These are phyloP conservation scores for Scheffersomyces insectosa DNA, from an alignment of 1,139 yeast genomes.

Conservation along the genomic window DNA sequence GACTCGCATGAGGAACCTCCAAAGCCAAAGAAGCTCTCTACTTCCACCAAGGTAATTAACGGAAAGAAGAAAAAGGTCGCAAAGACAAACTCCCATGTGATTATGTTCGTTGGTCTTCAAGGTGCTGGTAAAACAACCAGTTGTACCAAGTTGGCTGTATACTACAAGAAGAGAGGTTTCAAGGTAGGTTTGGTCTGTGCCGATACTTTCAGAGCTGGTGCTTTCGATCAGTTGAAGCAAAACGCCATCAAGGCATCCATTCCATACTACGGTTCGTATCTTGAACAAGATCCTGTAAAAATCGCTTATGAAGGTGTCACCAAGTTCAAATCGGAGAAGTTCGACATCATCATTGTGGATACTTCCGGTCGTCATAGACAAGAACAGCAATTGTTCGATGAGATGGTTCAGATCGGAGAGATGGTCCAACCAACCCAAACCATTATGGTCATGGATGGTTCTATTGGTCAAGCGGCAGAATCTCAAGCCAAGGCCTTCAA, in stretches of 20 bases:
- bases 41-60: conserved; percentile 20
- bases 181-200: conserved; percentile 98
- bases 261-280: conserved; percentile 92
- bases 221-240: conserved; percentile 96
- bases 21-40: conserved; percentile 71
- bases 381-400: conserved; percentile 86
- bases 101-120: conserved; percentile 97
- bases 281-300: conserved; percentile 93
- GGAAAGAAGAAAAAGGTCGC: conserved; percentile 32
- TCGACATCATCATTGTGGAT: conserved; percentile 92
- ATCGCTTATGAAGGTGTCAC: conserved; percentile 92
- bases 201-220: conserved; percentile 99
- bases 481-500: conserved; percentile 92
- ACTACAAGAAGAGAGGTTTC: conserved; percentile 89
- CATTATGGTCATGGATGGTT: conserved; percentile 95
- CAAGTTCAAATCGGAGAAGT: conserved; percentile 86
- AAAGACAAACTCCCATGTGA: conserved; percentile 47
- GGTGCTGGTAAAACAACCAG: conserved; percentile 99
- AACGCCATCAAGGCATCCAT: conserved; percentile 94
- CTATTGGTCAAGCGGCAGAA: conserved; percentile 98
- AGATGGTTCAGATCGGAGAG: conserved; percentile 90
- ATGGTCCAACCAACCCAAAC: conserved; percentile 91
- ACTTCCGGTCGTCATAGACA: conserved; percentile 98
- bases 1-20: conserved; percentile 70
- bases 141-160: conserved; percentile 94